These are phyloP conservation scores for Pulveroboletus ravenelii DNA, from an alignment of 768 basidiomycete species.

Conservation along the genomic window DNA sequence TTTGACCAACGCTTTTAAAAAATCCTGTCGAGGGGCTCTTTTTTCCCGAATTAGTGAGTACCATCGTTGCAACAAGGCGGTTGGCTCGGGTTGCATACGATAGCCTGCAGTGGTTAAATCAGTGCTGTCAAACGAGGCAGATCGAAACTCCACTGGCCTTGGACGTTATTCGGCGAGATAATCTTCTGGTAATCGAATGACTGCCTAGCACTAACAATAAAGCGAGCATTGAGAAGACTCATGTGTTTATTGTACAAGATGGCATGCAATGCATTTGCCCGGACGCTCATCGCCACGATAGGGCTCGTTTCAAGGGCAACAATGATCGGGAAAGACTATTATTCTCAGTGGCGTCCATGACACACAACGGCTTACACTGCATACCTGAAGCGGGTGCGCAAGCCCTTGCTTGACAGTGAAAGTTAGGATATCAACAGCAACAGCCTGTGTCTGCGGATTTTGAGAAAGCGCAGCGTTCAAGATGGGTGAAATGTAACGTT, in stretches of 20 bases:
- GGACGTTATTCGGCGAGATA: constrained; percentile 41
- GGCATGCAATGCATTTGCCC: constrained; percentile 77
- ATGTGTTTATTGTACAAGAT: constrained; percentile 86
- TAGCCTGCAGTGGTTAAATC: constrained; percentile 44
- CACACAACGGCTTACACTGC: constrained; percentile 14
- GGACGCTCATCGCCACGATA: constrained; percentile 50
- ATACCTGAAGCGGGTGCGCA: constrained; percentile 87
- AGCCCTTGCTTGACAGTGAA: constrained; percentile 95
- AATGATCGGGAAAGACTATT: constrained; percentile 84
- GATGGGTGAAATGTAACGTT: constrained; percentile 83
- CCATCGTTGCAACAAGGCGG: constrained; percentile 84
- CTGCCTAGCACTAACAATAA: constrained; percentile 69
- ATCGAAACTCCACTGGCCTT: constrained; percentile 40
- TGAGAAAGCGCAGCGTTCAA: constrained; percentile 75
- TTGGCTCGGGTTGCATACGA: constrained; percentile 56
- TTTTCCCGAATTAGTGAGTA: constrained; percentile 91
- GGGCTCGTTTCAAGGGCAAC: constrained; percentile 90
- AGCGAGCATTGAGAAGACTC: constrained; percentile 83
- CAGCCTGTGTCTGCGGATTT: constrained; percentile 64
- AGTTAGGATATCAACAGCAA: constrained; percentile 85
- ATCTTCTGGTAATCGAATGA: constrained; percentile 83
- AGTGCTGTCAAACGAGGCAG: not conserved
- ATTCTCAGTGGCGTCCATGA: not conserved
- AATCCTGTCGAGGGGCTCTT: constrained; percentile 78
- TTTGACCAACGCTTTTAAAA: constrained; percentile 76